Evolutionary conservation across 192 early-diverging fungal species (phyloP).

Genomic region (Mortierella claussenii): DNA sequence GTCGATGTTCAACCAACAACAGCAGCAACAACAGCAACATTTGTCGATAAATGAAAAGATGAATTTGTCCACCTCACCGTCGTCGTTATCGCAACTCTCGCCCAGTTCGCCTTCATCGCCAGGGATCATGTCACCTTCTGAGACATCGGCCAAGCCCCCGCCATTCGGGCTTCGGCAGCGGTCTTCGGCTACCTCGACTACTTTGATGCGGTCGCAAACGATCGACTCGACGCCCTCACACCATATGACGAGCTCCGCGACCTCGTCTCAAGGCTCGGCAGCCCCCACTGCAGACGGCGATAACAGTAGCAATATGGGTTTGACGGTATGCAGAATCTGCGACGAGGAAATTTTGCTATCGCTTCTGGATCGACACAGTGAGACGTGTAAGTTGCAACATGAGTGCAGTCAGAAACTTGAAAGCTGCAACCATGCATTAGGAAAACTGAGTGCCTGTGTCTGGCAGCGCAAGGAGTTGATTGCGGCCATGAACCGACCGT

Average conservation of each 20-base stretch:
- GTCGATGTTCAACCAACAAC: slow-evolving; percentile 47
- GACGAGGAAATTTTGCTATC: slow-evolving; percentile 77
- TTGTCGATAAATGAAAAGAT: slow-evolving; percentile 2
- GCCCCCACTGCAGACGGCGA: neutral
- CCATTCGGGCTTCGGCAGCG: slow-evolving; percentile 39
- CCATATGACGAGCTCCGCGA: neutral
- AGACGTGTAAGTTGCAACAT: slow-evolving; percentile 68
- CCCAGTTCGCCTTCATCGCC: slow-evolving; percentile 36
- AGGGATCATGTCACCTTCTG: slow-evolving; percentile 12
- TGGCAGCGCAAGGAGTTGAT: slow-evolving; percentile 59
- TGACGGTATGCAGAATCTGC: slow-evolving; percentile 87
- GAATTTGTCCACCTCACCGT: slow-evolving; percentile 21
- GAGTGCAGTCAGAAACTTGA: slow-evolving; percentile 50
- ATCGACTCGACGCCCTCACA: slow-evolving; percentile 15
- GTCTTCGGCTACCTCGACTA: slow-evolving; percentile 11
- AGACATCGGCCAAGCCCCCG: slow-evolving; percentile 8
- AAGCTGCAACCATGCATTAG: slow-evolving; percentile 74
- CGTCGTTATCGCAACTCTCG: slow-evolving; percentile 32
- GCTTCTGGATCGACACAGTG: slow-evolving; percentile 81
- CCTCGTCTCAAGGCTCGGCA: neutral
- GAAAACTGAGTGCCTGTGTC: slow-evolving; percentile 56
- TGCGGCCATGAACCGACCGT: slow-evolving; percentile 53
- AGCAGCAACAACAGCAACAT: slow-evolving; percentile 14
- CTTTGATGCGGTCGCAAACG: slow-evolving; percentile 35
- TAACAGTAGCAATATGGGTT: slow-evolving; percentile 8